Base-by-base conservation (phyloP, 2,329 filamentous ascomycete genomes). In the Ceratocystis colombiana region DNA sequence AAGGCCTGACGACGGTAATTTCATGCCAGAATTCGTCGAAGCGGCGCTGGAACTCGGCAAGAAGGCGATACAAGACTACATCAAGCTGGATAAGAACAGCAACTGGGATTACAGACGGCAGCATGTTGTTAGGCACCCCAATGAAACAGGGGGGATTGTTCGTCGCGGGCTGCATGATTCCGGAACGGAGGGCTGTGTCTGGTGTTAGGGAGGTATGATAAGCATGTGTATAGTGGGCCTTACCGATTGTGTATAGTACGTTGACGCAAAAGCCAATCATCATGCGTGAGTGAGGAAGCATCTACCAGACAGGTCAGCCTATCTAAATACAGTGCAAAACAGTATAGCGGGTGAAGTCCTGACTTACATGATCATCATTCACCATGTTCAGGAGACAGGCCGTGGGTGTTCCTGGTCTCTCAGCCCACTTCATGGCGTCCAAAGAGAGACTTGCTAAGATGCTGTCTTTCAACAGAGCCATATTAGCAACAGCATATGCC, bases 1-100 rank as follows among this genome's bases (percentile, higher is more conserved):
- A 45, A 6, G 61, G 22, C 46, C 25, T 41, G 17, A 41, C 50
- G 3, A 22, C 25, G 22, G 61, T 33, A 10, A 67, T 50, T 1
- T 53, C 28, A 25, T 61, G 33, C 45, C 41, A 67, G 41, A 59
- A n/a, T 3, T 20, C 8, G 61, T 67, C 66, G 41, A 67, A 53
- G 33, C 55, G 48, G n/a, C 61, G 66, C 37, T 64, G 66, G 50
- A 64, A 62, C 22, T 57, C 20, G 22, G 41, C 62, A 25, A 64
- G 37, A 17, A 64, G 46, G 33, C 53, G 66, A 45, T 8, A 30
- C 20, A 59, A 37, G 20, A 64, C 30, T 7, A 12, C 25, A 25
- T 67, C 46, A 5, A 64, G 50, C 46, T 67, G 65, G 12, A 53
- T n/a, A 5, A 22, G 7, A 25, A 64, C 41, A 2, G 30, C 8